phyloP scores from a whole-genome alignment of 345 rosid species.

The Populus nigra region DNA sequence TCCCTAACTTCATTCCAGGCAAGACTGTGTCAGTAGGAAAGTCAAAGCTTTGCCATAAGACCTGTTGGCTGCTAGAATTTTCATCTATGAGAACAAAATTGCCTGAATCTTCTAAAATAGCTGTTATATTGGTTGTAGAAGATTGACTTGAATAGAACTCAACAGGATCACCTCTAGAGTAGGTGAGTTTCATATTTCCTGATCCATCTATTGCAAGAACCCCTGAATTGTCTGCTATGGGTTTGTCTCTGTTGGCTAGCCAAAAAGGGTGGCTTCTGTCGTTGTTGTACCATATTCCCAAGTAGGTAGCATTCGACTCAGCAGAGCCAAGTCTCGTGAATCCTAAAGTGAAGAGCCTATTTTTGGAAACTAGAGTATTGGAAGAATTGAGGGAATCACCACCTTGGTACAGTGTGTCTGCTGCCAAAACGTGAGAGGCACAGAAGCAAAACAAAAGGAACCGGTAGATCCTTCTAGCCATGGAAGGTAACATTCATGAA shows the following conservation, averaged over 20 bases:
- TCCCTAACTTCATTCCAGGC: background rate
- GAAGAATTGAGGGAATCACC: background rate
- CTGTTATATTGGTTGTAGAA: background rate
- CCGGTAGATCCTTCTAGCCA: too few species aligned
- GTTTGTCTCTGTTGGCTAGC: background rate
- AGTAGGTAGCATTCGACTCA: background rate
- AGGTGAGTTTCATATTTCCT: too few species aligned
- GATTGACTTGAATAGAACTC: too few species aligned
- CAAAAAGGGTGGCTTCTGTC: background rate
- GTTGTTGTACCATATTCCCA: background rate
- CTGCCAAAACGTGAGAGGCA: background rate
- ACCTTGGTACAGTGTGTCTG: background rate
- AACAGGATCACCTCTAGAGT: too few species aligned
- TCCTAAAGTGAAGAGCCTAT: too few species aligned
- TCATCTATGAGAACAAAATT: background rate
- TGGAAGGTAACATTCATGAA: too few species aligned
- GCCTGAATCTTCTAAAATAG: background rate
- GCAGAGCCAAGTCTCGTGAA: background rate
- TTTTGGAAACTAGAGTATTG: background rate
- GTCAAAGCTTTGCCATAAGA: background rate
- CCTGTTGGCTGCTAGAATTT: background rate
- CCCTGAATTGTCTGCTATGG: too few species aligned
- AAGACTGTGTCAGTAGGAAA: background rate
- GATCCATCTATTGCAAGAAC: too few species aligned
- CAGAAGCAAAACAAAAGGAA: too few species aligned